phyloP scores from a whole-genome alignment of 768 basidiomycete genomes.

The Flagelloscypha sp. region DNA sequence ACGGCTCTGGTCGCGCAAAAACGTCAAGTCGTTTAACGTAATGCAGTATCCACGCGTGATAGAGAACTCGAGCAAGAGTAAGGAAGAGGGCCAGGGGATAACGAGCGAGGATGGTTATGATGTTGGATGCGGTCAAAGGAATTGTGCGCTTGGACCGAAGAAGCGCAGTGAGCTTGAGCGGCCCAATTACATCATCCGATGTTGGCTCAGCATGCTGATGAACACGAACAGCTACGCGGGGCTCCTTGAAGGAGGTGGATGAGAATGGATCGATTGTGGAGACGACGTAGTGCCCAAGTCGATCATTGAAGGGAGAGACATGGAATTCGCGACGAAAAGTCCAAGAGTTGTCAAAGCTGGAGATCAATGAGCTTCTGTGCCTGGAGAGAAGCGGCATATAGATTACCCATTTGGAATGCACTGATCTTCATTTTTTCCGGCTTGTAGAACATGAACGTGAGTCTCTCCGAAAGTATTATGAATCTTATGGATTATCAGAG shows the following conservation, averaged over 20 bases:
- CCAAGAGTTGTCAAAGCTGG: conserved; percentile 58
- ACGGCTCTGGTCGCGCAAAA: conserved; percentile 51
- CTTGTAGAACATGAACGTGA: conserved; percentile 49
- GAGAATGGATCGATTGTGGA: conserved; percentile 37
- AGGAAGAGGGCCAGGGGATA: conserved; percentile 48
- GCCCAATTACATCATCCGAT: conserved; percentile 14
- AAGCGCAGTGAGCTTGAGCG: conserved; percentile 47
- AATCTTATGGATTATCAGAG: conserved; percentile 27
- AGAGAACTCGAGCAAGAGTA: conserved; percentile 52
- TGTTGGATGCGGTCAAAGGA: conserved; percentile 31
- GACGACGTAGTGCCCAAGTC: conserved; percentile 55
- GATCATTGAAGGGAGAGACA: conserved; percentile 72
- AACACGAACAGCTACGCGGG: conserved; percentile 33
- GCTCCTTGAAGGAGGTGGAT: conserved; percentile 15
- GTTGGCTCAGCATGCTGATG: conserved; percentile 25
- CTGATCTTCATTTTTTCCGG: conserved; percentile 36
- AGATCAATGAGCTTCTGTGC: not conserved
- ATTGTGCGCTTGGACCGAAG: conserved; percentile 27
- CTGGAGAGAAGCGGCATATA: not conserved
- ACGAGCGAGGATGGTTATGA: conserved; percentile 30
- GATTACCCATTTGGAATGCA: conserved; percentile 24
- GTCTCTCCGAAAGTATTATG: conserved; percentile 73
- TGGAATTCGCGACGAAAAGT: conserved; percentile 62
- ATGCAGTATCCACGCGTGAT: conserved; percentile 52
- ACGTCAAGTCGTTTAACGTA: conserved; percentile 50